Evolutionary conservation across 2,329 filamentous ascomycete genomes (phyloP), one percentile per base, ranked within the genome.

Genomic region (Chaetomium strumarium): DNA sequence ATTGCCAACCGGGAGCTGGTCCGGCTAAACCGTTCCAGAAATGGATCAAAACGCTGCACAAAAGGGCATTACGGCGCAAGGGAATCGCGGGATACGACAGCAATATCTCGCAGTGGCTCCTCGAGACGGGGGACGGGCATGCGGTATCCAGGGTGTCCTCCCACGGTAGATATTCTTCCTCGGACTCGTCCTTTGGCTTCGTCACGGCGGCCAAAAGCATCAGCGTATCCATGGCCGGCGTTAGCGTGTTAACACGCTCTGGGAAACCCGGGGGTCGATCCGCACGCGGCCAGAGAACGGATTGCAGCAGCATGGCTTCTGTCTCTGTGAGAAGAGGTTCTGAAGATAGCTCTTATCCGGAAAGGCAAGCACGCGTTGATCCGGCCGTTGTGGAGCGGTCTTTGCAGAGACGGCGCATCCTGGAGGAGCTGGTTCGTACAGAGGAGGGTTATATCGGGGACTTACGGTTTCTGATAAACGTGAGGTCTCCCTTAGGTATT

Each of bases 361-460:
- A 88, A 48, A 75, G 73, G 40, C 64, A 67, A n/a, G 59, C 66
- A 5, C 62, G 69, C 10, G 58, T 84, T 11, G 90, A 96, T 59
- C 79, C 85, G 53, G 83, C 77, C 30, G 84, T 86, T n/a, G 79
- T 80, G 39, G 79, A 84, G 59, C 81, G 91, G 49, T 81, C 89
- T 1, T 69, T 87, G 17, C 86, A 90, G 63, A 81, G 93, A 55
- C 82, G 89, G 13, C 83, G 85, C 56, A 83, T 95, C 37, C 70
- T 97, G 34, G 88, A 93, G 64, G 93, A 97, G 70, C 74, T 97
- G 46, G 82, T 96, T 55, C 79, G 73, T 52, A 95, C 91, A 0
- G 93, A 97, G 68, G 87, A 93, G 66, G 83, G 85, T 63, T 97
- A 97, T 66, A 84, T 97, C 61, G 82, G 85, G 14, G 92, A 96